Base-by-base conservation (phyloP, 257 asterid genomes). In the Leonotis leonurus region DNA sequence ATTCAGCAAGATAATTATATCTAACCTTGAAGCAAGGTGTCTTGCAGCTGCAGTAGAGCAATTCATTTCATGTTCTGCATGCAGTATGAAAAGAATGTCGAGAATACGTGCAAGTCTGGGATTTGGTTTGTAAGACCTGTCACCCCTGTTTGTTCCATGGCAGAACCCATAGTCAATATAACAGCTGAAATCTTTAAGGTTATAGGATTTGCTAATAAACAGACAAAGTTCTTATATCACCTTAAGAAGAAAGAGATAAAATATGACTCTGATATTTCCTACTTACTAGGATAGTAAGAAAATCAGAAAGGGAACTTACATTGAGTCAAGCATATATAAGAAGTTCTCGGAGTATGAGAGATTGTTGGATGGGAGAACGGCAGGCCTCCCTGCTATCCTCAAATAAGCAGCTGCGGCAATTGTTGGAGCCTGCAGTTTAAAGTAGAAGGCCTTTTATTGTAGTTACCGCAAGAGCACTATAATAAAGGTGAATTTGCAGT, bases 11-110 rank as follows among this genome's bases (percentile, higher is more conserved):
- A 53, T 32, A 64, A 55, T 35, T 56, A 69, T 64, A 53, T 70
- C 54, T 62, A 53, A 89, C 99, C 99, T 93, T 60, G 99, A 89
- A 49, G 97, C 92, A 73, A 93, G 95, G 70, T 93, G 99, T 51
- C 99, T 81, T 45, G 99, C 97, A 45, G 99, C 99, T 57, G 99
- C 94, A 30, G 99, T 89, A 61, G 99, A 93, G 77, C 99, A 93
- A 67, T 93, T 93, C 99, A 93, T 93, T 77, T 93, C 99, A 74
- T 93, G 99, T 70, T 93, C 99, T 5, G 99, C 99, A 33, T 93
- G 99, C 60, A 93, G 70, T 75, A 89, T 81, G 77, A 93, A 93
- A 69, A 93, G 95, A 76, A 89, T 85, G 72, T 93, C 97, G 4
- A 93, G 95, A 32, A 72, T 97, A 37, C 97, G 97, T 69, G 99